Evolutionary conservation across 1,284 basidiomycete species (phyloP).

Genomic region (Mycosarcoma mackinlayi): DNA sequence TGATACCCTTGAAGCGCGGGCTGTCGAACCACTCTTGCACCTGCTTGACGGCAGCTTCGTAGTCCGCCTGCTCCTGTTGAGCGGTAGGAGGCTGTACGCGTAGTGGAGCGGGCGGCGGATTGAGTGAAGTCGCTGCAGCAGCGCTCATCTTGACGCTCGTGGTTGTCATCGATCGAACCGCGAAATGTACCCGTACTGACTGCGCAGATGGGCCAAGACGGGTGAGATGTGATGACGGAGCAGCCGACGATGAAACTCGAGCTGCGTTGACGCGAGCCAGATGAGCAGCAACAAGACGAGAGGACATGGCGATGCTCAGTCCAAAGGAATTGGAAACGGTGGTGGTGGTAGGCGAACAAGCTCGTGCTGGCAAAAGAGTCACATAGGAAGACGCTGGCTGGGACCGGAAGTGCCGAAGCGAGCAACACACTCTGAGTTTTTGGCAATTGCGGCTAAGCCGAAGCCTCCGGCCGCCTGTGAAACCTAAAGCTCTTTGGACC

Average conservation of each 20-base stretch:
- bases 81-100: constrained; percentile 76
- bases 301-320: constrained; percentile 29
- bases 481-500: constrained; percentile 20
- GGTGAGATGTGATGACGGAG: constrained; percentile 13
- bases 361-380: too few species aligned
- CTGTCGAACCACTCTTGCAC: constrained; percentile 80
- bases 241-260: constrained; percentile 16
- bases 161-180: constrained; percentile 1
- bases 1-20: constrained; percentile 79
- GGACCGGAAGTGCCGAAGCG: constrained; percentile 28
- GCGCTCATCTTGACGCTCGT: constrained; percentile 70
- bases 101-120: constrained; percentile 72
- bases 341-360: constrained; percentile 2
- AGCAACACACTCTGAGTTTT: constrained; percentile 4
- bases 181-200: neutral
- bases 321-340: neutral
- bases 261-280: constrained; percentile 44
- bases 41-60: constrained; percentile 75
- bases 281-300: constrained; percentile 31
- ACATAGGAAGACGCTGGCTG: neutral
- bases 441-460: constrained; percentile 18
- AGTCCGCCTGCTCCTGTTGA: constrained; percentile 76
- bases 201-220: constrained; percentile 19
- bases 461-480: neutral
- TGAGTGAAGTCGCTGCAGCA: constrained; percentile 71